phyloP scores from a whole-genome alignment of 2,329 filamentous ascomycete species.

The Chaetomiaceae sp. region DNA sequence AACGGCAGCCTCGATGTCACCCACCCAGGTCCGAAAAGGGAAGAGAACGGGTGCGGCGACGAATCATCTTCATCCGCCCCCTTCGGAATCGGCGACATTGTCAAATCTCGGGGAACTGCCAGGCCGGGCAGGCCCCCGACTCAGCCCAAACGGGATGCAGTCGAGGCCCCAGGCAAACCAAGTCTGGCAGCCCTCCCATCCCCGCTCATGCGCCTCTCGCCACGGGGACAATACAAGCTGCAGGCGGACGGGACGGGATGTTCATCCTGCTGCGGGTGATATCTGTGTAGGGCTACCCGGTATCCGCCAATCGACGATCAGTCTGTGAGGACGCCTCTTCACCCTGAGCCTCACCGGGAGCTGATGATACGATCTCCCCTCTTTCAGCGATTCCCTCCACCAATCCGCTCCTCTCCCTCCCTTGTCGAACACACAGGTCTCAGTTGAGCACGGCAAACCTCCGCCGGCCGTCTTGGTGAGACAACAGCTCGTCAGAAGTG shows the following conservation, averaged over 20 bases:
- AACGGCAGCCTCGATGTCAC: conserved; percentile 3
- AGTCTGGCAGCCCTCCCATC: background rate
- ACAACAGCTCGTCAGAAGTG: background rate
- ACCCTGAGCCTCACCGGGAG: background rate
- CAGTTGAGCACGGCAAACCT: background rate
- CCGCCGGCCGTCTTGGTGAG: background rate
- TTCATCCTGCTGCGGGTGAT: conserved; percentile 2
- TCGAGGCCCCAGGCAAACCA: background rate
- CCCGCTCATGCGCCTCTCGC: background rate
- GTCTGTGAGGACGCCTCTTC: background rate
- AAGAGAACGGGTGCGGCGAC: background rate
- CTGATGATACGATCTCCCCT: background rate
- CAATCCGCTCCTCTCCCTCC: background rate
- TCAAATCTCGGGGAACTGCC: background rate
- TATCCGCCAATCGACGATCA: background rate
- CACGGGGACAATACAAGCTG: conserved; percentile 4
- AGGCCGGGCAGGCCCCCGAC: background rate
- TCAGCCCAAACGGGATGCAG: background rate
- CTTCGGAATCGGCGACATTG: conserved; percentile 6
- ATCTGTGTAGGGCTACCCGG: background rate
- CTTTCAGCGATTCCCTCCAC: background rate
- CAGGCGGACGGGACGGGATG: background rate
- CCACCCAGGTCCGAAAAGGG: background rate
- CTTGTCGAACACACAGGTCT: background rate
- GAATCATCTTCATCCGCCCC: conserved; percentile 4